Conservation (phyloP, 2,329 filamentous ascomycete genomes). For the Sporothrix mexicana region DNA sequence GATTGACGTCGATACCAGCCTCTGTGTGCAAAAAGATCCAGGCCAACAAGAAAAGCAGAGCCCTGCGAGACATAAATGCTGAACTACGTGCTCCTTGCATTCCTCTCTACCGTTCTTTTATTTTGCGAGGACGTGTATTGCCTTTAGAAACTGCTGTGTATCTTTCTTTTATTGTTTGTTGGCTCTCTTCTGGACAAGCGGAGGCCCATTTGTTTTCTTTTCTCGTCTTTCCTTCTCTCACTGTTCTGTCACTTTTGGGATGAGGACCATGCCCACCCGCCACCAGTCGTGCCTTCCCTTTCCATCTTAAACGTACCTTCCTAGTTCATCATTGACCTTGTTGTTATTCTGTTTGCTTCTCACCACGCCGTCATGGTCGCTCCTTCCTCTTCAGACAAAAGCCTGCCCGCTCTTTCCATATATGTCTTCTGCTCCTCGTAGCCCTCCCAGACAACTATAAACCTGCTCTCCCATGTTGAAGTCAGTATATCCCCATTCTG, state of each 20-base stretch:
- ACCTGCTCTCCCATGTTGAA: background rate
- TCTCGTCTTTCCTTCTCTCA: background rate
- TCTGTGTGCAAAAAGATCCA: background rate
- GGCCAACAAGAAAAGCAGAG: background rate
- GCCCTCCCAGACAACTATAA: background rate
- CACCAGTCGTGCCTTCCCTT: slow-evolving; percentile 1
- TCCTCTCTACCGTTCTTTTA: background rate
- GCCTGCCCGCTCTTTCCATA: background rate
- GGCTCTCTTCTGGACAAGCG: background rate
- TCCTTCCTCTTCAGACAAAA: background rate
- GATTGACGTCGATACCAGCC: background rate
- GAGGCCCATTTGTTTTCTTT: background rate
- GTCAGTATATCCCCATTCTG: background rate
- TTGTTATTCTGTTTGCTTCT: background rate
- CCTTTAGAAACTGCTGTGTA: background rate
- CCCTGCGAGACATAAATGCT: background rate
- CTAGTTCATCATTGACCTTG: background rate
- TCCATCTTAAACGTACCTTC: slow-evolving; percentile 6
- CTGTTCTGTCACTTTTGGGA: background rate
- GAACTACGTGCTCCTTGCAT: slow-evolving; percentile 3
- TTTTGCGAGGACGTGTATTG: background rate
- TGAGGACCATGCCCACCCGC: background rate
- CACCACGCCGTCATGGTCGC: background rate
- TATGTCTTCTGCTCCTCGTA: background rate
- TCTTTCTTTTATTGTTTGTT: background rate